Percentiles rank a stretch among this genome's conserved stretches.
Conservation (phyloP, 1,284 basidiomycete genomes). For the Sporisorium sorghi region DNA sequence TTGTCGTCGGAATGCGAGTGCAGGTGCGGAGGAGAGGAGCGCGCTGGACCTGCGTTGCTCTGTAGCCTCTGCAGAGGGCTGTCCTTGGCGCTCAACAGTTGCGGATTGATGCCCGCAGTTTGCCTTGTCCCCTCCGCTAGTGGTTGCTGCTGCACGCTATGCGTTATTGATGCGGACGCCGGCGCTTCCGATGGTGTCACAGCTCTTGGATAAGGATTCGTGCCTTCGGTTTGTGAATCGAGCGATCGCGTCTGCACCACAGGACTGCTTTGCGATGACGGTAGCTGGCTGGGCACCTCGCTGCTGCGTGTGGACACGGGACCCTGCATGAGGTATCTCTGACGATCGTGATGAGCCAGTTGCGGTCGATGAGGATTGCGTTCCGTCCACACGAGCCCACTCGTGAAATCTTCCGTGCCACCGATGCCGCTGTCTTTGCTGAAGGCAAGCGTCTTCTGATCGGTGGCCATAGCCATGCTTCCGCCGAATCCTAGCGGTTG, state of each 20-base stretch:
- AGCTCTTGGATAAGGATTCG: not conserved
- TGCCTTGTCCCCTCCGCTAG: not conserved
- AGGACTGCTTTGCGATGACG: constrained; percentile 22
- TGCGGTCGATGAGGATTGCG: constrained; percentile 12
- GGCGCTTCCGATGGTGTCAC: constrained; percentile 8
- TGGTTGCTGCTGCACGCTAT: not conserved
- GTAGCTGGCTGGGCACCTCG: constrained; percentile 17
- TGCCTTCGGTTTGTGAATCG: not conserved
- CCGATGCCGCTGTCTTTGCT: constrained; percentile 55
- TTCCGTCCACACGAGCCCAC: constrained; percentile 51
- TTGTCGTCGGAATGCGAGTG: constrained; percentile 23
- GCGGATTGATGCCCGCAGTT: constrained; percentile 15
- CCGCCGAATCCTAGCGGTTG: constrained; percentile 63
- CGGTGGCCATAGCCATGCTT: constrained; percentile 52
- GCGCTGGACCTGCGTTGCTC: constrained; percentile 20
- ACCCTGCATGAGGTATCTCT: constrained; percentile 33
- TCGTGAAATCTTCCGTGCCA: constrained; percentile 45
- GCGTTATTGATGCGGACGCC: constrained; percentile 1
- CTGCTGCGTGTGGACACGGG: constrained; percentile 32
- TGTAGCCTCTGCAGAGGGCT: constrained; percentile 43
- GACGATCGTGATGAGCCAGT: constrained; percentile 22
- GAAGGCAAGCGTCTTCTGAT: constrained; percentile 61
- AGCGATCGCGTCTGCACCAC: constrained; percentile 1
- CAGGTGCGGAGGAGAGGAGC: constrained; percentile 9
- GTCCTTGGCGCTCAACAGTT: constrained; percentile 26